Evolutionary conservation across 139 green algal species (phyloP).

Genomic region (Haematococcus sp.): DNA sequence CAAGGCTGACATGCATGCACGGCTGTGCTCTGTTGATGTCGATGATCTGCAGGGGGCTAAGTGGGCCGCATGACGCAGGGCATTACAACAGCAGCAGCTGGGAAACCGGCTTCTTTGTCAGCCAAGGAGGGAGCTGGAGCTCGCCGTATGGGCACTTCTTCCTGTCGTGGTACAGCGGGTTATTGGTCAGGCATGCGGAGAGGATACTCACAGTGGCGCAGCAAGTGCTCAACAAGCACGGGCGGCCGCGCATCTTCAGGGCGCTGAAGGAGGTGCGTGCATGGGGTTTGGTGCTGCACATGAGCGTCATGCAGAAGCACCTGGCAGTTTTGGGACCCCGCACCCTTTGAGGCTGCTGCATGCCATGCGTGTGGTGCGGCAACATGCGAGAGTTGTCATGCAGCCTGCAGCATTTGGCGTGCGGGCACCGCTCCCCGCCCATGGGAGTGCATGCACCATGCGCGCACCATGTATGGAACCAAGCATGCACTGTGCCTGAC

Average conservation of each 20-base stretch:
- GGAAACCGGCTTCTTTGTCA: constrained; percentile 93
- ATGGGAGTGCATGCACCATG: too few species aligned
- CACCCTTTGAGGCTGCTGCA: constrained; percentile 12
- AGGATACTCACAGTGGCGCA: constrained; percentile 68
- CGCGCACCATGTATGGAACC: too few species aligned
- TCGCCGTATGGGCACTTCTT: constrained; percentile 93
- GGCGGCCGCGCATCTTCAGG: constrained; percentile 59
- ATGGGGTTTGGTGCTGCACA: too few species aligned
- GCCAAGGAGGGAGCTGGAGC: constrained; percentile 78
- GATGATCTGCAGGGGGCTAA: constrained; percentile 67
- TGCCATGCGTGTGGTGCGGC: neutral
- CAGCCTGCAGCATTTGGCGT: too few species aligned
- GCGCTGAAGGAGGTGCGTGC: constrained; percentile 33
- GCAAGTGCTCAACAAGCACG: constrained; percentile 57
- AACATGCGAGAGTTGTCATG: too few species aligned
- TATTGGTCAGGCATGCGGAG: constrained; percentile 86
- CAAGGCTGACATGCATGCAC: too few species aligned
- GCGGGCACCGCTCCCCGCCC: too few species aligned
- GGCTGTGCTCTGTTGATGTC: neutral
- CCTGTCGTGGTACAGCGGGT: constrained; percentile 87
- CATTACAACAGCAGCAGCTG: constrained; percentile 87
- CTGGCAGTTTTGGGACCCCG: too few species aligned
- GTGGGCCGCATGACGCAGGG: constrained; percentile 90
- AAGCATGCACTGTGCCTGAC: neutral
- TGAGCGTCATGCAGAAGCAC: too few species aligned